Conservation (phyloP, 371 early-diverging fungal species). For the Mortierella polycephala region DNA sequence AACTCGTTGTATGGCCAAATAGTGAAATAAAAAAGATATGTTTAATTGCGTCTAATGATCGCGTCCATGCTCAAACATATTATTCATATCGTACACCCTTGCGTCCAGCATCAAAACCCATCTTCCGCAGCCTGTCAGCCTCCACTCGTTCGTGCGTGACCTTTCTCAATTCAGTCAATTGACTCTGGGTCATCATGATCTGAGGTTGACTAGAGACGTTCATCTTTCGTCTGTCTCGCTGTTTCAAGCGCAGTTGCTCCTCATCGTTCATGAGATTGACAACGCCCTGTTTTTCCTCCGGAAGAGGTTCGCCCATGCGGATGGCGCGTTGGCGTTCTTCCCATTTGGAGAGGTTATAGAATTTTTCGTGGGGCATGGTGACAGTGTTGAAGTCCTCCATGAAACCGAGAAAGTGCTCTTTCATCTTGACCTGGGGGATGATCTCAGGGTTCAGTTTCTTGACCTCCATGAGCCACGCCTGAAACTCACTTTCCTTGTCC, state of each 20-base stretch:
- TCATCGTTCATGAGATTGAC: constrained; percentile 58
- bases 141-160: constrained; percentile 74
- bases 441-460: constrained; percentile 70
- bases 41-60: neutral
- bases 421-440: constrained; percentile 63
- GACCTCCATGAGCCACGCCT: constrained; percentile 81
- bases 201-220: constrained; percentile 31
- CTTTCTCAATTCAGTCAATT: constrained; percentile 71
- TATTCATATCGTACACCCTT: constrained; percentile 49
- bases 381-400: constrained; percentile 85
- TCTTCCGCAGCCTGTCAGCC: constrained; percentile 72
- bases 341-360: constrained; percentile 69
- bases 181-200: constrained; percentile 60
- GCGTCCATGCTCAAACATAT: neutral
- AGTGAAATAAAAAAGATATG: too few species aligned
- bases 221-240: constrained; percentile 26
- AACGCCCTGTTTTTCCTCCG: constrained; percentile 16
- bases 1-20: too few species aligned
- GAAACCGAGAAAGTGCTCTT: constrained; percentile 73
- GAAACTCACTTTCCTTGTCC: constrained; percentile 66
- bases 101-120: constrained; percentile 63
- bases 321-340: constrained; percentile 66
- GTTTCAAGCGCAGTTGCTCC: constrained; percentile 57
- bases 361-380: constrained; percentile 73
- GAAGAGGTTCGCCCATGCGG: constrained; percentile 62